phyloP scores from a whole-genome alignment of 2,329 filamentous ascomycete species.

The Fusarium austroafricanum region DNA sequence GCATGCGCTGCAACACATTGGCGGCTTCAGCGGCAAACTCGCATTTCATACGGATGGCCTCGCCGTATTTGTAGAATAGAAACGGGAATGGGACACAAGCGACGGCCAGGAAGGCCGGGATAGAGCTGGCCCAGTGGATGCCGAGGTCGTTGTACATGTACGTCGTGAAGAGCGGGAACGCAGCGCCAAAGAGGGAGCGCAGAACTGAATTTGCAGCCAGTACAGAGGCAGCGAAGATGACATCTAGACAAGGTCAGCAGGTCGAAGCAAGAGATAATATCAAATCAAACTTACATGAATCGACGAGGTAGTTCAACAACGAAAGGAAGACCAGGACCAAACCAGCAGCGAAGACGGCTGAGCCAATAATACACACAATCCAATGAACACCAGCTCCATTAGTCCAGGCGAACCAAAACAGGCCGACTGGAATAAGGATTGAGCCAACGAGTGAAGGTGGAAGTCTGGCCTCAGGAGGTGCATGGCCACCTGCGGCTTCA shows the following conservation, averaged over 20 bases:
- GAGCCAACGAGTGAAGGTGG: constrained; percentile 70
- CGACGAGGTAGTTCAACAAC: constrained; percentile 75
- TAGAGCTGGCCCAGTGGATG: constrained; percentile 79
- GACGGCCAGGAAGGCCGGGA: constrained; percentile 80
- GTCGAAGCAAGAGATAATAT: neutral
- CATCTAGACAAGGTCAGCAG: constrained; percentile 55
- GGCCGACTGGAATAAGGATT: constrained; percentile 66
- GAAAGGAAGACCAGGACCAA: constrained; percentile 74
- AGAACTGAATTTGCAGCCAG: constrained; percentile 79
- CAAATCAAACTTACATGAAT: constrained; percentile 58
- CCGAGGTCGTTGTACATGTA: constrained; percentile 70
- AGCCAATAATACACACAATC: constrained; percentile 61
- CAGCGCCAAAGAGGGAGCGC: constrained; percentile 77
- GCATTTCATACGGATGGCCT: constrained; percentile 71
- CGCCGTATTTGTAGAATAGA: constrained; percentile 79
- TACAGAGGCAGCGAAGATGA: constrained; percentile 80
- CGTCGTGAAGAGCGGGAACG: constrained; percentile 78
- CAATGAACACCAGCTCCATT: constrained; percentile 67
- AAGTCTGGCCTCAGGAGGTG: constrained; percentile 72
- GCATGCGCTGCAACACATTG: constrained; percentile 64
- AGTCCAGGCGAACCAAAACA: constrained; percentile 77
- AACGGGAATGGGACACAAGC: constrained; percentile 80
- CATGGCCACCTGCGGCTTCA: constrained; percentile 63
- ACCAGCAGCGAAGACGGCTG: constrained; percentile 65
- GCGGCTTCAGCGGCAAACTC: constrained; percentile 77